Evolutionary conservation across 2,329 filamentous ascomycete genomes (phyloP).

Genomic region (Huntiella bhutanensis): DNA sequence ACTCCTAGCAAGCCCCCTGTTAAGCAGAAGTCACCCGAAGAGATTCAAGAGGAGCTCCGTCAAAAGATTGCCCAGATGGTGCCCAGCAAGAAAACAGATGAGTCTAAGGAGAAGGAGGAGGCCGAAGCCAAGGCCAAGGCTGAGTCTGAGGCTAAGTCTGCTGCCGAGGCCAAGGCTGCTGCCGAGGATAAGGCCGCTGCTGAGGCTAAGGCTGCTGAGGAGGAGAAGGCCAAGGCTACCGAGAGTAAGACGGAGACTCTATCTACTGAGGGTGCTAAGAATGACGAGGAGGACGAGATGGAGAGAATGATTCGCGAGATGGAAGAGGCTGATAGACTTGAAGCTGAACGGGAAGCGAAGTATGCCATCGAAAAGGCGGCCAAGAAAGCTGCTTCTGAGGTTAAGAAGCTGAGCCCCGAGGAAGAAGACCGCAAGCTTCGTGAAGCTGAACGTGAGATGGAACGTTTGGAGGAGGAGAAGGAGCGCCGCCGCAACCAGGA

Average conservation of each 20-base stretch:
- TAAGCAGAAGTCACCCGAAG: constrained; percentile 53
- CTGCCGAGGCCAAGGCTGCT: constrained; percentile 13
- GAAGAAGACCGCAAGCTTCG: constrained; percentile 47
- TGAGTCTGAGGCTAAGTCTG: constrained; percentile 15
- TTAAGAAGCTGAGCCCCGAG: constrained; percentile 24
- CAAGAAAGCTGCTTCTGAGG: constrained; percentile 20
- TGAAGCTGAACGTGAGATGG: constrained; percentile 55
- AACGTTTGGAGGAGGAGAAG: constrained; percentile 52
- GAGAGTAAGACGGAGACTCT: constrained; percentile 19
- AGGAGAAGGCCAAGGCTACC: constrained; percentile 19
- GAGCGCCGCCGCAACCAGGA: constrained; percentile 38
- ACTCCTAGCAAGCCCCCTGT: constrained; percentile 60
- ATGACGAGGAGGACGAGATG: constrained; percentile 30
- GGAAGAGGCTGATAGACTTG: constrained; percentile 29
- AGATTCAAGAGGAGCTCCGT: constrained; percentile 68
- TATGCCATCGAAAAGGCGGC: constrained; percentile 28
- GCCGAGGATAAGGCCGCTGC: constrained; percentile 16
- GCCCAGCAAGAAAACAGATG: constrained; percentile 12
- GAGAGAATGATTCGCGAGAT: constrained; percentile 44
- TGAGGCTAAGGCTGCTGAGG: constrained; percentile 16
- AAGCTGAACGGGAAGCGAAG: constrained; percentile 28
- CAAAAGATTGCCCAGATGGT: constrained; percentile 53
- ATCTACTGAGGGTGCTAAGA: constrained; percentile 16
- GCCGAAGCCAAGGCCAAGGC: constrained; percentile 16
- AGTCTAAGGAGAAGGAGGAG: constrained; percentile 13